Evolutionary conservation across 805 yeast genomes (phyloP), one percentile per base, ranked within the genome.

Genomic region (Yarrowia yakushimensis): DNA sequence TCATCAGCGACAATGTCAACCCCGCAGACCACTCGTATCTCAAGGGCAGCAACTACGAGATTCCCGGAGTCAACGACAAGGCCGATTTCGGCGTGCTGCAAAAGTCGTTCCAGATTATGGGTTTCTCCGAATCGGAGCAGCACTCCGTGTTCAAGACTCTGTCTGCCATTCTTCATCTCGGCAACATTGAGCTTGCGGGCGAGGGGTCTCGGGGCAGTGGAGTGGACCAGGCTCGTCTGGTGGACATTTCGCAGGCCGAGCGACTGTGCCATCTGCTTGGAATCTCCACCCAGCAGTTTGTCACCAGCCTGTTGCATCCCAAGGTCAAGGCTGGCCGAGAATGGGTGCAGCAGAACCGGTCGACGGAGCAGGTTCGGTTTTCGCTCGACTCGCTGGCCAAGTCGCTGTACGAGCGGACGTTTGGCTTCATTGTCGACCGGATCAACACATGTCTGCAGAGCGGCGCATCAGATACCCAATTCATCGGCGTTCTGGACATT

Each of bases 261-360:
- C 73, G 73, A 7, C 79, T 88, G 3, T 80, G 88, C 30, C 76
- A 79, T 17, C 74, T 91, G 23, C 78, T 93, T 43, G 96, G 96
- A 1, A 82, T 93, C 23, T 72, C 74, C 25, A 73, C 79, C 0
- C 83, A 79, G 3, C 77, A 78, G 63, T 82, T 88, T 66, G 79
- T 78, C 63, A 83, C 82, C 43, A 79, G 87, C 0, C 77, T 94
- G 11, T 72, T 91, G 33, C 81, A 82, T 37, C 97, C 97, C 5
- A 86, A 84, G 69, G 96, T 92, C 11, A 90, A 85, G 71, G 97
- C 97, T 4, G 99, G 99, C 2, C 81, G 84, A 67, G 99, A 94
- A 72, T 80, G 81, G 74, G 90, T 94, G 37, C 81, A 84, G 20
- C 96, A 90, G 70, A 84, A 92, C 33, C 83, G 88, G 68, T 85